Conservation (phyloP, 2,329 filamentous ascomycete genomes). For the Gliomastix tumulicola region DNA sequence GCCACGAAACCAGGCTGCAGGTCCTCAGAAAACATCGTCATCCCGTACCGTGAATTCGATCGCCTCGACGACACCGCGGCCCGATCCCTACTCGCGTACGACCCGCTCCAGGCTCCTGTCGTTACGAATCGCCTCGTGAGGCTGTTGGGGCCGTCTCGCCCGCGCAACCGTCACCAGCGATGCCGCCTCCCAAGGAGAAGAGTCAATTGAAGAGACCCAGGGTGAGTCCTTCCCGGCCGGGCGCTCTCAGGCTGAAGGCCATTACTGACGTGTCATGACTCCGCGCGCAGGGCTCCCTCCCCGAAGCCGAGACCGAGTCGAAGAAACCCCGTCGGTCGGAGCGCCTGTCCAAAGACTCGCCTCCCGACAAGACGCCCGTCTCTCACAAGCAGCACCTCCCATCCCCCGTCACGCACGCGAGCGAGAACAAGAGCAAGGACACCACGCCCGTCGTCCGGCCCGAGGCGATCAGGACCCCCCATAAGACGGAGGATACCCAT, state of each 20-base stretch:
- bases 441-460: slow-evolving; percentile 57
- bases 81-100: no score
- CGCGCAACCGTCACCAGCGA: slow-evolving; percentile 15
- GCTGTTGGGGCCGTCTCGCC: no score
- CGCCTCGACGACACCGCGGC: no score
- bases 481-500: slow-evolving; percentile 40
- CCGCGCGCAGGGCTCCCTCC: slow-evolving; percentile 52
- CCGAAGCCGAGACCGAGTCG: slow-evolving; percentile 55
- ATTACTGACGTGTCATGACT: slow-evolving; percentile 3
- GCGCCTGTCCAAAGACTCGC: slow-evolving; percentile 52
- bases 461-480: slow-evolving; percentile 42
- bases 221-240: slow-evolving; percentile 42
- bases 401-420: slow-evolving; percentile 66
- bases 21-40: no score
- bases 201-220: slow-evolving; percentile 78
- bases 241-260: slow-evolving; percentile 5
- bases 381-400: slow-evolving; percentile 64
- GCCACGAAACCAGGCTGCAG: no score
- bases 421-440: slow-evolving; percentile 57
- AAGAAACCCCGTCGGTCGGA: slow-evolving; percentile 83
- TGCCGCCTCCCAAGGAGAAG: slow-evolving; percentile 62
- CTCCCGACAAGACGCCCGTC: slow-evolving; percentile 49
- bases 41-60: no score
- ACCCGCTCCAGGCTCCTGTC: no score
- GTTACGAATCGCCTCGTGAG: no score